phyloP scores from a whole-genome alignment of 2,329 filamentous ascomycete species.

The Chaetomium olivaceum region DNA sequence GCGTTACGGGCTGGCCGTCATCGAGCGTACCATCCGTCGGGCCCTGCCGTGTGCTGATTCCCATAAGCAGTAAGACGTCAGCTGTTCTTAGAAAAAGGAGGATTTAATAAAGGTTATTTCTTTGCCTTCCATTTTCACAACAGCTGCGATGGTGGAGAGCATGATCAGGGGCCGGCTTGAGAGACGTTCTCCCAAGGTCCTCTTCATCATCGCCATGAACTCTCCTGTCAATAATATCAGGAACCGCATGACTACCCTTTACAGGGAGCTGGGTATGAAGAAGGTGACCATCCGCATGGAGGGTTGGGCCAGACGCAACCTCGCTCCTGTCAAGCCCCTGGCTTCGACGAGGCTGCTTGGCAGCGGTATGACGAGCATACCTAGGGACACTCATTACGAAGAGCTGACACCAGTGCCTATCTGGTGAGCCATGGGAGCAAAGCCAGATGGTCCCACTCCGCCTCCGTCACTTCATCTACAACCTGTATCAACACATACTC shows the following conservation, averaged over 20 bases:
- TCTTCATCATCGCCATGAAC: constrained; percentile 26
- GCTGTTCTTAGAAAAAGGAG: no score
- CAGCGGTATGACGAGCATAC: constrained; percentile 8
- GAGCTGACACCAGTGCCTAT: constrained; percentile 6
- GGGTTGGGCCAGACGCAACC: neutral
- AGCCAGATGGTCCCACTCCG: constrained; percentile 6
- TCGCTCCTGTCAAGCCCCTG: constrained; percentile 8
- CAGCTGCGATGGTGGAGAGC: no score
- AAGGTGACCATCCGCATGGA: constrained; percentile 23
- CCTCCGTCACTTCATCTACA: constrained; percentile 8
- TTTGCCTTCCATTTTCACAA: no score
- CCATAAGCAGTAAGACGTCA: no score
- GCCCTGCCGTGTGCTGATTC: no score
- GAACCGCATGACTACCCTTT: constrained; percentile 18
- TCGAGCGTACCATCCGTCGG: no score
- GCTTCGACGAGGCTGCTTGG: constrained; percentile 22
- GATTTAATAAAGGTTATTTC: no score
- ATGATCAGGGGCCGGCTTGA: neutral
- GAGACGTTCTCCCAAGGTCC: constrained; percentile 16
- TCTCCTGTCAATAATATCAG: constrained; percentile 18
- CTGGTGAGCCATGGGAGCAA: constrained; percentile 7
- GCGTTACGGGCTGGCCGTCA: no score
- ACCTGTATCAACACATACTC: constrained; percentile 19
- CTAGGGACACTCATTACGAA: constrained; percentile 5
- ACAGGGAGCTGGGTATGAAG: constrained; percentile 16